Percentiles rank a stretch among this genome's conserved stretches.
Evolutionary conservation across 208 protist species (phyloP).

Genomic region (Wallacemonas sp.): DNA sequence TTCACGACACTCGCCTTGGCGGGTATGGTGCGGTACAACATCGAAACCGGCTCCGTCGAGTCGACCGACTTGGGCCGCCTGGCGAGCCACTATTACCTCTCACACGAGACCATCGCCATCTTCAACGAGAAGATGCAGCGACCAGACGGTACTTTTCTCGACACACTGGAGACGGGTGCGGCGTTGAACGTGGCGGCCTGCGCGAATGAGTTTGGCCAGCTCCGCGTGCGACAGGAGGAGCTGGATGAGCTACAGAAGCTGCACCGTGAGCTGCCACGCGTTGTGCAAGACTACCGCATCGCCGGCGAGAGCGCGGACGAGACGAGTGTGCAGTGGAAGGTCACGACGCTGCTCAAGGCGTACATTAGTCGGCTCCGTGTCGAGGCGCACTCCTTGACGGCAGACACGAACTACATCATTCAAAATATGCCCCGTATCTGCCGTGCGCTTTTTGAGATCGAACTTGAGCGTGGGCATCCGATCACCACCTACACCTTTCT

Average conservation of each 20-base stretch:
- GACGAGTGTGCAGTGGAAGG: slow-evolving; percentile 93
- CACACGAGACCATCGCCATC: slow-evolving; percentile 93
- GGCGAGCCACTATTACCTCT: slow-evolving; percentile 98
- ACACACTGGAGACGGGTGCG: slow-evolving; percentile 88
- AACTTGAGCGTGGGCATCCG: slow-evolving; percentile 91
- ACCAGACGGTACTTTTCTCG: slow-evolving; percentile 84
- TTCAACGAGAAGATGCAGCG: slow-evolving; percentile 94
- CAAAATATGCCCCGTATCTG: slow-evolving; percentile 96
- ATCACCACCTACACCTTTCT: slow-evolving; percentile 86
- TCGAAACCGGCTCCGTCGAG: slow-evolving; percentile 94
- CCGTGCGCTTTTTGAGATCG: slow-evolving; percentile 97
- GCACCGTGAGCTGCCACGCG: slow-evolving; percentile 51
- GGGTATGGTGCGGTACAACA: slow-evolving; percentile 97
- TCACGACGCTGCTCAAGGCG: slow-evolving; percentile 97
- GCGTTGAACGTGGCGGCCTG: slow-evolving; percentile 92
- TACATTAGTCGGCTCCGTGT: slow-evolving; percentile 92
- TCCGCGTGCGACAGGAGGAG: slow-evolving; percentile 97
- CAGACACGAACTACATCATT: slow-evolving; percentile 96
- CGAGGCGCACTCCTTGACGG: slow-evolving; percentile 91
- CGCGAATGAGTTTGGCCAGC: slow-evolving; percentile 96
- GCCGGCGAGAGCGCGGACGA: slow-evolving; percentile 84
- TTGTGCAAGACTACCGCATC: slow-evolving; percentile 65
- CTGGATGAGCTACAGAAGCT: slow-evolving; percentile 92
- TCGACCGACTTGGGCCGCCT: slow-evolving; percentile 96
- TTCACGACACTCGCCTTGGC: slow-evolving; percentile 93